These are phyloP conservation scores for Pichia sorboxylosa DNA, from an alignment of 1,139 yeast species.

Conservation along the genomic window DNA sequence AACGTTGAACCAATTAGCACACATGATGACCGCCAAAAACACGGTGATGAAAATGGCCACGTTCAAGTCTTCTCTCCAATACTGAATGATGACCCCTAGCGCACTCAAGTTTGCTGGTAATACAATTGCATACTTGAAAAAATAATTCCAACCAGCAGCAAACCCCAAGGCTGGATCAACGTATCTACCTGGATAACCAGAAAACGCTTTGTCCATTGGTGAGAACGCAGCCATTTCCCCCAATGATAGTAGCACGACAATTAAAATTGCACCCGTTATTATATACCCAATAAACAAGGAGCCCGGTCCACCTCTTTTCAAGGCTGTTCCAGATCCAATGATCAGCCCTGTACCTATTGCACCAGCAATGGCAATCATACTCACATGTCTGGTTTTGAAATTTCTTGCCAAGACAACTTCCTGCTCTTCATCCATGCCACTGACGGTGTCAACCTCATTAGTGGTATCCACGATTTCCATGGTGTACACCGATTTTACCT, in stretches of 20 bases:
- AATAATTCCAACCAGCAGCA: conserved; percentile 72
- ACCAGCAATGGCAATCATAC: conserved; percentile 63
- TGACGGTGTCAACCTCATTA: too few species aligned
- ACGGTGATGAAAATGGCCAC: conserved; percentile 68
- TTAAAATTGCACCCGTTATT: conserved; percentile 56
- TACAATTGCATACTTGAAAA: conserved; percentile 82
- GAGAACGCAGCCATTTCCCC: conserved; percentile 76
- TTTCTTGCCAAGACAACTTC: too few species aligned
- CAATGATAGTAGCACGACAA: conserved; percentile 54
- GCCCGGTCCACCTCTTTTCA: conserved; percentile 53
- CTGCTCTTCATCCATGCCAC: too few species aligned
- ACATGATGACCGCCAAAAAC: conserved; percentile 45
- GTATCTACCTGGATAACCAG: conserved; percentile 47
- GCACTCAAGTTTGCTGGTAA: conserved; percentile 78
- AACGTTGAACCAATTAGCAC: conserved; percentile 48
- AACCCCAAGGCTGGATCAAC: conserved; percentile 64
- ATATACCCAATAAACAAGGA: conserved; percentile 51
- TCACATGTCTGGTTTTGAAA: conserved; percentile 47
- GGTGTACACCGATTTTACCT: too few species aligned
- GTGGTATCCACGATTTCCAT: too few species aligned
- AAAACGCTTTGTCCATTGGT: conserved; percentile 61
- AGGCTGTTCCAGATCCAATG: conserved; percentile 43
- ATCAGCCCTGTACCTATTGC: conserved; percentile 65
- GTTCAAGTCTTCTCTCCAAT: conserved; percentile 67
- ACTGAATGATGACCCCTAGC: conserved; percentile 61